Evolutionary conservation across 176 grass and related monocot species (phyloP).

Genomic region (Puccinellia tenuiflora): DNA sequence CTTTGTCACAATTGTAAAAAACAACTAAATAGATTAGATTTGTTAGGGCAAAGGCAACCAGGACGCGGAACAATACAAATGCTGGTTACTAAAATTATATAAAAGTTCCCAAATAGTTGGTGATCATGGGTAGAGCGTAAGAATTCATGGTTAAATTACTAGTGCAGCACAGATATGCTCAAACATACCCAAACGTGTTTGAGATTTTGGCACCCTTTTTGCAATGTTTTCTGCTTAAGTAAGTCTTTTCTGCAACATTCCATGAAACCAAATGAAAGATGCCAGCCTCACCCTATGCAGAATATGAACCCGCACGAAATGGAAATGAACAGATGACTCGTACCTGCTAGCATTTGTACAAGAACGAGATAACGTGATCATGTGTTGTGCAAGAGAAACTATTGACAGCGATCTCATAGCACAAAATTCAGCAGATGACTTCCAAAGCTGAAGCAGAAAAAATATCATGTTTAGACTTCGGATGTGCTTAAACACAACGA

Average conservation of each 20-base stretch:
- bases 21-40: neutral
- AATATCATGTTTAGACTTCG: constrained; percentile 26
- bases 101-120: neutral
- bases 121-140: neutral
- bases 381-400: constrained; percentile 89
- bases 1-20: constrained; percentile 8
- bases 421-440: constrained; percentile 85
- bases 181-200: neutral
- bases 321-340: constrained; percentile 11
- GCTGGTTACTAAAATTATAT: neutral
- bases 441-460: constrained; percentile 81
- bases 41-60: neutral
- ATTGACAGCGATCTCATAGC: constrained; percentile 92
- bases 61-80: neutral
- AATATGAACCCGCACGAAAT: neutral
- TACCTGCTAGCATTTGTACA: constrained; percentile 93
- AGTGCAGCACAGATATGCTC: neutral
- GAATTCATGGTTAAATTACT: constrained; percentile 7
- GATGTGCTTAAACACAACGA: constrained; percentile 7
- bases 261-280: constrained; percentile 17
- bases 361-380: constrained; percentile 81
- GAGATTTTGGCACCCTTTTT: neutral
- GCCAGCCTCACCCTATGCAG: neutral
- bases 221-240: neutral
- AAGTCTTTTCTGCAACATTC: neutral